A percentile compares a stretch with the other conserved stretches of the same genome.
phyloP scores from a whole-genome alignment of 805 yeast genomes.

The Tetrapisispora taiwanensis region DNA sequence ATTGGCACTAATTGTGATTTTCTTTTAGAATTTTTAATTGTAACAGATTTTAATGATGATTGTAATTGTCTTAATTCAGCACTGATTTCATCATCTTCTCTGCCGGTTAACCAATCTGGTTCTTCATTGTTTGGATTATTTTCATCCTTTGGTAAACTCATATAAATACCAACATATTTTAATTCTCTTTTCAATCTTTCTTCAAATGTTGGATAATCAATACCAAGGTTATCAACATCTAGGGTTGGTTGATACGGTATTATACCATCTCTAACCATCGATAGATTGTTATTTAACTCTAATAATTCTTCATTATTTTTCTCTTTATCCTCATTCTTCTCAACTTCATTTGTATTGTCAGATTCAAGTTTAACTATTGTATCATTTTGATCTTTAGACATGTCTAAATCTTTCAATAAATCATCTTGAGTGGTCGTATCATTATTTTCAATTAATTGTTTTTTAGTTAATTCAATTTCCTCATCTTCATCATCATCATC shows the following conservation, averaged over 20 bases:
- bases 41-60: conserved; percentile 49
- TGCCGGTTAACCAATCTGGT: conserved; percentile 57
- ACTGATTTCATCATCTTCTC: conserved; percentile 91
- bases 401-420: not conserved
- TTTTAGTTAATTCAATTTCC: not conserved
- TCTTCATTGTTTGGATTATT: conserved; percentile 23
- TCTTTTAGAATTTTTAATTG: conserved; percentile 53
- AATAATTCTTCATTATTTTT: conserved; percentile 9
- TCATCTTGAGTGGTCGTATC: not conserved
- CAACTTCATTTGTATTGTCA: conserved; percentile 12
- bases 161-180: conserved; percentile 80
- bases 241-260: conserved; percentile 38
- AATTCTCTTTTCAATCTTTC: conserved; percentile 81
- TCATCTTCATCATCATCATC: not conserved
- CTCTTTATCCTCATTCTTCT: not conserved
- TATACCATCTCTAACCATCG: conserved; percentile 18
- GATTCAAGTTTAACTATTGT: not conserved
- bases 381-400: not conserved
- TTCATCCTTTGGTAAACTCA: conserved; percentile 38
- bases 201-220: conserved; percentile 74
- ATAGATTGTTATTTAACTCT: conserved; percentile 17
- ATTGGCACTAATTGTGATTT: conserved; percentile 58
- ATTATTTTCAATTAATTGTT: conserved; percentile 1
- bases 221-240: conserved; percentile 36
- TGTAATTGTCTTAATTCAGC: conserved; percentile 73